Base-by-base conservation (phyloP, 2,329 filamentous ascomycete genomes). In the Hypoxylon sp. region DNA sequence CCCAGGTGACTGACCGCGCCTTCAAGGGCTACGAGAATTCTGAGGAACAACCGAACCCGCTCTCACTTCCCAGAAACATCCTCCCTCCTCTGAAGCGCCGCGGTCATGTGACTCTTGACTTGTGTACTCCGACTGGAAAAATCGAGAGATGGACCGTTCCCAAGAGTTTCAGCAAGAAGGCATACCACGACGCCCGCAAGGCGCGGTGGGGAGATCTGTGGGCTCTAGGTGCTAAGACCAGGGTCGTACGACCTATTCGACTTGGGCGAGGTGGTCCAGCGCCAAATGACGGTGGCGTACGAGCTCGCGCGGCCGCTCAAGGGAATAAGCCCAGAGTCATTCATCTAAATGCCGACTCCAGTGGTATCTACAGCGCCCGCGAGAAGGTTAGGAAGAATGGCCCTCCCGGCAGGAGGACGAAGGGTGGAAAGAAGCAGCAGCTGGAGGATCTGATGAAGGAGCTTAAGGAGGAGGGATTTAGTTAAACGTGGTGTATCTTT, bases 121-220 rank as follows among this genome's bases (percentile, higher is more conserved):
- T 98, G 2, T 99, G 96, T 83, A 98, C 96, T 0, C 91, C 95
- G 0, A 85, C 88, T 0, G 96, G 92, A 30, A 89, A 87, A 43
- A 89, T 97, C 32, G 95, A 99, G 82, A 92, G 96, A 59, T 99
- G 96, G 96, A 96, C 91, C 0, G 90, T 99, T 0, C 92, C 95
- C 1, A 89, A 89, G 71, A 93, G 90, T 64, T 96, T 90, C 79
- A 90, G 90, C 77, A 90, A 87, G 72, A 88, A 91, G 73, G 94
- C 94, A 0, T 98, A 95, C 81, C 93, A 92, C 73, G 96, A 98
- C 76, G 96, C 96, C 34, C 89, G 96, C 67, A 99, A 99, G 81
- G 87, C 91, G 0, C 82, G 82, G 56, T 98, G 95, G 96, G 96
- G 96, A 39, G 96, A 98, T 77, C 83, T 98, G 8, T 99, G 96